Evolutionary conservation across 2,329 filamentous ascomycete genomes (phyloP), one percentile per base, ranked within the genome.

Genomic region (Fusarium musae): DNA sequence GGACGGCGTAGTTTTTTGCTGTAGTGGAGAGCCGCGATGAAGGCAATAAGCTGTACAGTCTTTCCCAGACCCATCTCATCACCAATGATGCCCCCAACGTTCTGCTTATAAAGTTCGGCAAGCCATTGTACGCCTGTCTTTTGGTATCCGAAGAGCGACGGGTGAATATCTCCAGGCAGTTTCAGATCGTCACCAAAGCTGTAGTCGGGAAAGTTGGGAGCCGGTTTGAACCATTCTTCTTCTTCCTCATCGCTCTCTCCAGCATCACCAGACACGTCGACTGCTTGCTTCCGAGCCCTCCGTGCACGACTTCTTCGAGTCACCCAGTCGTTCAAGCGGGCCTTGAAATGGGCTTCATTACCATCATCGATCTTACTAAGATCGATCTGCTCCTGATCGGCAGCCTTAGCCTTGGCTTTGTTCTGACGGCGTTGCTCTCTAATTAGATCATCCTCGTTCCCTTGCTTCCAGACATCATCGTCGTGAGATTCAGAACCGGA

Each of bases 41-140:
- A 97, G 0, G 94, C 91, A 57, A 91, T 90, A 34, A 89, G 78
- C 76, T 90, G 89, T 3, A 91, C 88, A 7, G 96, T 99, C 84
- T 99, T 99, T 8, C 96, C 96, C n/a, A 99, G 85, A 2, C 97
- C 96, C 96, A 99, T 99, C 82, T 99, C 96, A 79, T 99, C 96
- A 10, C 96, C 96, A 43, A 99, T 89, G 60, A 99, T 98, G 6
- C 96, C 96, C 30, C 96, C 96, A 9, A 97, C 95, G 69, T 93
- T 90, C 80, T 98, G 95, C 63, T 91, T 90, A 80, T 97, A 96
- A 5, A 99, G 85, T 81, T 99, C 96, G 80, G 94, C 95, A 11
- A 99, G 88, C 96, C 96, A 99, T 79, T 97, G 93, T 7, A 99
- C 95, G 7, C 96, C 95, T 1, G 95, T 98, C 82, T 97, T 98